Evolutionary conservation across 192 early-diverging fungal genomes (phyloP), one percentile per base, ranked within the genome.

Genomic region (Piromyces sp.): DNA sequence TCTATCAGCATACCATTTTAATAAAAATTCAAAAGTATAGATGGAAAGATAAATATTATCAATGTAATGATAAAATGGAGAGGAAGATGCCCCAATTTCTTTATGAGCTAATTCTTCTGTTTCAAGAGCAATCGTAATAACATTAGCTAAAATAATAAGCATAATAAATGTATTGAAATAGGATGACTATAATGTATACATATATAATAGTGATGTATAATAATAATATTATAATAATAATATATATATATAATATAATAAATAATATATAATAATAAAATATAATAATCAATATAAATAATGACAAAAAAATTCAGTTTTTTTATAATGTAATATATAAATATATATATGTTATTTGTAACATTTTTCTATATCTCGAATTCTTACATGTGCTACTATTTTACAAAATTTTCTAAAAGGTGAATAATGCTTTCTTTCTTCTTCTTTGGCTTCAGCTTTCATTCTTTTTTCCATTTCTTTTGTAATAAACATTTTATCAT

Each of bases 91-190:
- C 26, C 81, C 81, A 2, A 42, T 79, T 42, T 81, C 81, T 40
- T 42, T 81, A 16, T 42, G 28, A 7, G 40, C 28, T 16, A 51
- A 42, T 42, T 78, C n/a, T 30, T 30, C 30, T 16, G 82, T 81
- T 42, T 83, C 82, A 5, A 83, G 19, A 19, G 82, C 80, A n/a
- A 83, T 83, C 3, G 82, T 83, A 30, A 83, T 30, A 28, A 42
- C 42, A 81, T 83, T 83, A 30, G 79, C 79, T 38, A 79, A 30
- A 40, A 83, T 83, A 30, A 83, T 81, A 28, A 38, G 40, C 81
- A 83, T 42, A 30, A 83, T 82, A 33, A 29, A 83, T 2, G 38
- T 30, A 30, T 30, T 82, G 31, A 83, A 83, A 79, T 30, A 30
- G 2, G 81, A 68, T 68, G 51, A 68, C 51, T 68, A 22, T 51